Conservation (phyloP, 306 rosid genomes). For the Rosa chinensis region DNA sequence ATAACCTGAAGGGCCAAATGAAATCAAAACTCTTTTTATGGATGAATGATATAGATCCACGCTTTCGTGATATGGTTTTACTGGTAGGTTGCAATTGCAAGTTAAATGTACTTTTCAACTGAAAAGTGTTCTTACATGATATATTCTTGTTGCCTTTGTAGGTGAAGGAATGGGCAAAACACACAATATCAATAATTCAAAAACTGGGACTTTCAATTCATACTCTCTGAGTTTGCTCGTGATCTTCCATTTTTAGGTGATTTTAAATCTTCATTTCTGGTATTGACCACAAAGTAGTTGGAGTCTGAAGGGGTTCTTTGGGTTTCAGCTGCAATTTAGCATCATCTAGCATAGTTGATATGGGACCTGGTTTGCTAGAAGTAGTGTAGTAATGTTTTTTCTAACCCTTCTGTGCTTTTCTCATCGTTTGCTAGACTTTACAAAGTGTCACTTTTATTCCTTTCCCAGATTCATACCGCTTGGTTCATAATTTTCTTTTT, state of each 20-base stretch:
- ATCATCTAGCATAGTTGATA: slow-evolving; percentile 17
- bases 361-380: slow-evolving; percentile 26
- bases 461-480: not conserved
- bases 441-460: not conserved
- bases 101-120: slow-evolving; percentile 16
- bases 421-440: not conserved
- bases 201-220: slow-evolving; percentile 76
- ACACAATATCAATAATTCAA: slow-evolving; percentile 73
- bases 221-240: slow-evolving; percentile 85
- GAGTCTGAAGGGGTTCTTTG: not conserved
- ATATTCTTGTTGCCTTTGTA: slow-evolving; percentile 47
- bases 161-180: slow-evolving; percentile 99
- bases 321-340: slow-evolving; percentile 13
- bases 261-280: slow-evolving; percentile 28
- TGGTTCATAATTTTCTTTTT: not conserved
- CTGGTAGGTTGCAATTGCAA: slow-evolving; percentile 58
- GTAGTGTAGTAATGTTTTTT: not conserved
- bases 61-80: slow-evolving; percentile 79
- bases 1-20: slow-evolving; percentile 75
- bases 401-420: not conserved
- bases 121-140: slow-evolving; percentile 33
- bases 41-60: slow-evolving; percentile 70
- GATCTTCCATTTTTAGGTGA: slow-evolving; percentile 91
- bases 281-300: not conserved
- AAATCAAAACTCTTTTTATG: slow-evolving; percentile 73